Percentiles rank a stretch among this genome's conserved stretches.
These are phyloP conservation scores for Cyberlindnera misumaiensis DNA, from an alignment of 805 yeast genomes.

Conservation along the genomic window DNA sequence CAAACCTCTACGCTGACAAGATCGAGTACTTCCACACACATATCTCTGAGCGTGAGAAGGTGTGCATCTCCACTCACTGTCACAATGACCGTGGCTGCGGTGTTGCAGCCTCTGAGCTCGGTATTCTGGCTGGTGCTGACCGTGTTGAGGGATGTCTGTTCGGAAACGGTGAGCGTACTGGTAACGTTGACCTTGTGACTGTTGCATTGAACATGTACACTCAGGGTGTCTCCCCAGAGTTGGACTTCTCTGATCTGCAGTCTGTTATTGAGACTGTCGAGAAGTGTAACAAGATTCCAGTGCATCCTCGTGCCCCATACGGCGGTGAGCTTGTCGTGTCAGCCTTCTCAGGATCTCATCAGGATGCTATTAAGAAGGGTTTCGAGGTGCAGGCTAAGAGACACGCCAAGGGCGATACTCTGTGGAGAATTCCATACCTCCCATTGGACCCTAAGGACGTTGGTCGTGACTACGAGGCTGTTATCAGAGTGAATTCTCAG, in stretches of 20 bases:
- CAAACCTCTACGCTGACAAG: slow-evolving; percentile 75
- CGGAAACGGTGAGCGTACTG: slow-evolving; percentile 83
- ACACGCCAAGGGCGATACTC: slow-evolving; percentile 38
- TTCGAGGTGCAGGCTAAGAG: slow-evolving; percentile 48
- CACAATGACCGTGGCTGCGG: slow-evolving; percentile 83
- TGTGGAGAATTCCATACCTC: slow-evolving; percentile 70
- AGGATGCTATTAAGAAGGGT: slow-evolving; percentile 66
- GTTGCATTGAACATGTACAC: slow-evolving; percentile 74
- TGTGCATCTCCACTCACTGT: slow-evolving; percentile 63
- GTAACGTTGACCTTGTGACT: slow-evolving; percentile 73
- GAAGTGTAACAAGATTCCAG: slow-evolving; percentile 71
- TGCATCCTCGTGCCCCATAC: slow-evolving; percentile 71
- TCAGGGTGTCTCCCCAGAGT: slow-evolving; percentile 64
- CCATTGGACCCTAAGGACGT: slow-evolving; percentile 79
- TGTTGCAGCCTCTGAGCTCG: slow-evolving; percentile 76
- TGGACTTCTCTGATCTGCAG: slow-evolving; percentile 66
- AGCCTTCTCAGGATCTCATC: slow-evolving; percentile 73
- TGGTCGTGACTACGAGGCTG: slow-evolving; percentile 77
- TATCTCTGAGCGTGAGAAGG: slow-evolving; percentile 65
- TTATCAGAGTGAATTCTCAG: slow-evolving; percentile 77
- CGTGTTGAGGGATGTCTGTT: slow-evolving; percentile 79
- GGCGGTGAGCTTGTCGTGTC: slow-evolving; percentile 74
- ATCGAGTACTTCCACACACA: slow-evolving; percentile 66
- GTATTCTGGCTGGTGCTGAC: slow-evolving; percentile 77
- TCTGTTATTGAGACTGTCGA: slow-evolving; percentile 63